Evolutionary conservation across 192 early-diverging fungal genomes (phyloP), one percentile per base, ranked within the genome.

Genomic region (Dimargaris cristalligena): DNA sequence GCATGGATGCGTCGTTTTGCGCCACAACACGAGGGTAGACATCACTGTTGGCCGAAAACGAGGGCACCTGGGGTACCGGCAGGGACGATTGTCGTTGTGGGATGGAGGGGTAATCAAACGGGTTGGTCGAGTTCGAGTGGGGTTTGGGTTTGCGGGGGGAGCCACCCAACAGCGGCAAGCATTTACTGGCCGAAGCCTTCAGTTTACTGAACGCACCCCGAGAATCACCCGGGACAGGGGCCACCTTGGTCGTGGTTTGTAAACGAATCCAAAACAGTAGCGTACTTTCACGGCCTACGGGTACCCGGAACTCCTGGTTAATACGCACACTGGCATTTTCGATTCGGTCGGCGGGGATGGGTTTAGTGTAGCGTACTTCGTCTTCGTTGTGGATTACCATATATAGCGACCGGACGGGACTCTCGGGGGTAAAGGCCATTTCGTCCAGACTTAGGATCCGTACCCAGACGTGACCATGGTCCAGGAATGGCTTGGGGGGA

Each of bases 361-460:
- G 55, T n/a, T 20, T 34, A 20, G 55, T 57, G 22, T 23, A n/a
- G 34, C 55, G 55, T 38, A 57, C 55, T 34, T 57, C 55, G 20
- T 57, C 22, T 34, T 57, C 55, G 20, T 57, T 57, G 55, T 57
- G 55, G 18, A 57, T 35, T 20, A 57, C 55, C 34, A 57, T 8
- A 34, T 57, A 57, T 18, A 57, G 10, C 4, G 55, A 16, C 33
- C 33, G 55, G 3, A 31, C 22, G 4, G 55, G 55, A 35, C 28
- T 34, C 9, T 16, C 55, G n/a, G 55, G 55, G 10, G 55, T 57
- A 57, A 57, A 57, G 32, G 55, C 55, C 55, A 57, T 57, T 13
- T 35, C n/a, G 2, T 57, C 55, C 33, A 57, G 32, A 35, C 55
- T 57, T n/a, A 57, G 33, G 1, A 57, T 34, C n/a, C 55, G 55